Evolutionary conservation across 2,329 filamentous ascomycete species (phyloP), one percentile per base, ranked within the genome.

Genomic region (Teratosphaeriaceae sp.): DNA sequence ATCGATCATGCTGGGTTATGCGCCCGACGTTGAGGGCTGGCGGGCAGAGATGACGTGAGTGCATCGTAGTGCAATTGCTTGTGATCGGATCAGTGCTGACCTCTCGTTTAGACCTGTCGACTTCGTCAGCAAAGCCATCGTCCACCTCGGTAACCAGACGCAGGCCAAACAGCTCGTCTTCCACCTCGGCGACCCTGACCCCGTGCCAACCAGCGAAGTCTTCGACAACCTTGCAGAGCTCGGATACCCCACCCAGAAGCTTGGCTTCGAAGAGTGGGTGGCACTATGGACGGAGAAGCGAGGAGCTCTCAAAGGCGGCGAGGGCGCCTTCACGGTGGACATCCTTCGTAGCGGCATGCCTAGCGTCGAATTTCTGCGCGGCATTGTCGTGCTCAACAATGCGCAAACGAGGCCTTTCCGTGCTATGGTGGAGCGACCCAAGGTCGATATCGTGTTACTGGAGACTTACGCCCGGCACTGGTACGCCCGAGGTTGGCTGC

Each of bases 291-390:
- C 72, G 31, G 78, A 86, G 62, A 81, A 83, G 67, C 70, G 84
- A 53, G 80, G 81, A 8, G 71, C 71, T 7, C 69, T 70, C 39
- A 82, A 80, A 52, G 76, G 78, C 47, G 82, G 80, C 22, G 80
- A 85, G 39, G 83, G 82, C 30, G 78, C 79, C 1, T 88, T 88
- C 55, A 88, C 85, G 0, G 78, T 85, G 23, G 84, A 88, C 51
- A 86, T 89, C 51, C 79, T 90, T 8, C 81, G 84, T 37, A 82
- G 84, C 49, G 85, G 85, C 47, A 88, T 89, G 85, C 85, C 85
- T 1, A 82, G 75, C 6, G 77, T 83, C 1, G 82, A 85, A 12
- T 84, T 84, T 54, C 64, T 89, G 39, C 73, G 76, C 46, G 79
- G 78, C 35, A 82, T 87, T 26, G 85, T 84, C 0, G 80, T 88